These are phyloP conservation scores for Sugiyamaella lignohabitans DNA, from an alignment of 805 yeast species.

Conservation along the genomic window DNA sequence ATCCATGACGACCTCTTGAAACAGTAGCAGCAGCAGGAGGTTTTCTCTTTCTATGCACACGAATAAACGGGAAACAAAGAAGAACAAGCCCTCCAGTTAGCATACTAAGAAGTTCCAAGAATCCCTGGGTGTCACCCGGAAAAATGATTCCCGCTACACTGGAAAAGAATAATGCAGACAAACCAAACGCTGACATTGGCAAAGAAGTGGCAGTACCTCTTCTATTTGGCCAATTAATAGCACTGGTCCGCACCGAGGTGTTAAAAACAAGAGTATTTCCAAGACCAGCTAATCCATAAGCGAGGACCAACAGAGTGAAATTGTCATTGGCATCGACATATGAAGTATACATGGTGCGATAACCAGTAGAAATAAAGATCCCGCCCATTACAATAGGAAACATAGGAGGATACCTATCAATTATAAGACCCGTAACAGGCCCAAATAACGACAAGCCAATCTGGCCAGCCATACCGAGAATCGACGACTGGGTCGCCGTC, in stretches of 20 bases:
- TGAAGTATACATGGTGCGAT: constrained; percentile 49
- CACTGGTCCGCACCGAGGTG: constrained; percentile 65
- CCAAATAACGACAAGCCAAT: constrained; percentile 49
- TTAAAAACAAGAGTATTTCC: constrained; percentile 64
- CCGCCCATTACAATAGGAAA: constrained; percentile 49
- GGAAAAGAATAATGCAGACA: constrained; percentile 65
- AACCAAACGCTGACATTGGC: constrained; percentile 69
- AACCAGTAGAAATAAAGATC: constrained; percentile 45
- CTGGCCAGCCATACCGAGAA: constrained; percentile 57
- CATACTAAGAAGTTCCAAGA: constrained; percentile 15
- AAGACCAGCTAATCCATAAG: constrained; percentile 42
- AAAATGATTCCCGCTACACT: constrained; percentile 38
- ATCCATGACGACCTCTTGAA: neutral
- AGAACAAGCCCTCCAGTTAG: constrained; percentile 16
- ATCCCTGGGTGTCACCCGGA: constrained; percentile 24
- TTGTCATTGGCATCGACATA: constrained; percentile 27
- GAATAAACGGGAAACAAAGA: constrained; percentile 16
- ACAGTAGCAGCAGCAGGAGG: neutral
- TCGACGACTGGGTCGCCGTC: constrained; percentile 53
- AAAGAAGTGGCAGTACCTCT: constrained; percentile 72
- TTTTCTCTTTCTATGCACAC: constrained; percentile 9
- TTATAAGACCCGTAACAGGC: constrained; percentile 21
- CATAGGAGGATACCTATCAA: constrained; percentile 20
- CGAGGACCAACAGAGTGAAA: constrained; percentile 38
- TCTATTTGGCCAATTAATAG: constrained; percentile 56